These are phyloP conservation scores for Trichoderma citrinoviride DNA, from an alignment of 2,329 filamentous ascomycete genomes.

Conservation along the genomic window DNA sequence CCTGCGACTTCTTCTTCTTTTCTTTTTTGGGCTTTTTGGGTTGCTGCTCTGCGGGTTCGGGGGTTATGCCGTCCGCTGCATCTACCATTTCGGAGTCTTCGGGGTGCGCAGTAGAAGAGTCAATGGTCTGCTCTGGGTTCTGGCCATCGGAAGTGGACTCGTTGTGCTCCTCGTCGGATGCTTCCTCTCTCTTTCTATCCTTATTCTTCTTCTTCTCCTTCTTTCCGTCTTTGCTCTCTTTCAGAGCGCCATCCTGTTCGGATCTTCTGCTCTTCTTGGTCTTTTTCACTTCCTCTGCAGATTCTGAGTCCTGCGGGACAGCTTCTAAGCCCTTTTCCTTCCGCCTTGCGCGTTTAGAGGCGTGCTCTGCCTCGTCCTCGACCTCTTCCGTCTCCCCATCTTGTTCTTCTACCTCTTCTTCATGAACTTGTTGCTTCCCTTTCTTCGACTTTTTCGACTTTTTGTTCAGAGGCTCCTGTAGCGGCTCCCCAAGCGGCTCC, in stretches of 20 bases:
- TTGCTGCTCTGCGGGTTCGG: conserved; percentile 19
- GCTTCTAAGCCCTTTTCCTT: conserved; percentile 28
- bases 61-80: neutral
- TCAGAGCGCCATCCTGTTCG: conserved; percentile 23
- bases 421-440: conserved; percentile 9
- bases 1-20: conserved; percentile 34
- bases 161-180: conserved; percentile 22
- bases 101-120: neutral
- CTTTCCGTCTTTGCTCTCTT: conserved; percentile 38
- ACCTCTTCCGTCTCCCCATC: conserved; percentile 23
- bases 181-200: neutral
- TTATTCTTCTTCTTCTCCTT: conserved; percentile 31
- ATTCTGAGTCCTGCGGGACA: conserved; percentile 17
- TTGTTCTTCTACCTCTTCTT: conserved; percentile 16
- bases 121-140: neutral
- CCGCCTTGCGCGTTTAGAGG: conserved; percentile 22
- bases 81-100: conserved; percentile 21
- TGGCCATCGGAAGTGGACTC: conserved; percentile 22
- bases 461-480: conserved; percentile 34
- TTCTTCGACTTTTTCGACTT: conserved; percentile 34
- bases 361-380: conserved; percentile 24
- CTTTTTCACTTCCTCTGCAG: conserved; percentile 24
- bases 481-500: conserved; percentile 32
- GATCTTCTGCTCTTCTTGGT: conserved; percentile 38
- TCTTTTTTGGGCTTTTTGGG: conserved; percentile 25